phyloP scores from a whole-genome alignment of 495 filamentous ascomycete species.

The Penicillium odoratum region DNA sequence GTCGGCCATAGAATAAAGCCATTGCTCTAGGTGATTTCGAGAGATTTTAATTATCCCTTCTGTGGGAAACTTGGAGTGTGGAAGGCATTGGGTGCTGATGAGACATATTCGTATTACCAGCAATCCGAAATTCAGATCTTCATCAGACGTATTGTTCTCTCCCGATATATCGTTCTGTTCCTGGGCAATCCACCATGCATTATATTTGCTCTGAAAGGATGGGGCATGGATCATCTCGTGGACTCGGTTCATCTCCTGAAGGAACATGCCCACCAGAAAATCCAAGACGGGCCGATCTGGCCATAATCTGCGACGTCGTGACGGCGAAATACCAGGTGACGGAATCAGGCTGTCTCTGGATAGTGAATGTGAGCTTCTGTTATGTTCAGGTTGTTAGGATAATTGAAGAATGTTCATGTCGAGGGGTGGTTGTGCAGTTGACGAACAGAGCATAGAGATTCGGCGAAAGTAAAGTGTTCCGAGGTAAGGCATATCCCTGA shows the following conservation, averaged over 20 bases:
- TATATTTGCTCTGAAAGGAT: slow-evolving; percentile 19
- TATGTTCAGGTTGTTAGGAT: background rate
- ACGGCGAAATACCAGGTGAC: background rate
- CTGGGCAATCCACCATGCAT: slow-evolving; percentile 16
- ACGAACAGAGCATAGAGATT: slow-evolving; percentile 10
- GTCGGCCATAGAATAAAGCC: slow-evolving; percentile 15
- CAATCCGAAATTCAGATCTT: slow-evolving; percentile 21
- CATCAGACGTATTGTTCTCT: slow-evolving; percentile 6
- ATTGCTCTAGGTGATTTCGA: slow-evolving; percentile 12
- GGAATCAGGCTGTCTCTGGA: background rate
- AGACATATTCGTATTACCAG: slow-evolving; percentile 23
- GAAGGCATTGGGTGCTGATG: slow-evolving; percentile 20
- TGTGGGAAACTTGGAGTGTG: slow-evolving; percentile 19
- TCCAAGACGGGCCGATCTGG: slow-evolving; percentile 16
- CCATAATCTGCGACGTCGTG: slow-evolving; percentile 9
- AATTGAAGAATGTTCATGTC: background rate
- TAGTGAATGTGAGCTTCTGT: background rate
- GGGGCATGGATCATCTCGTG: slow-evolving; percentile 15
- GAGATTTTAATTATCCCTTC: slow-evolving; percentile 7
- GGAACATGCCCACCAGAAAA: slow-evolving; percentile 21
- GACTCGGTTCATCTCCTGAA: slow-evolving; percentile 18
- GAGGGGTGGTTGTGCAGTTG: background rate
- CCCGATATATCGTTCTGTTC: slow-evolving; percentile 6
- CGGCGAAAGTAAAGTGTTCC: background rate
- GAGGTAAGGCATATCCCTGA: slow-evolving; percentile 5